These are phyloP conservation scores for Paratinospora sagittata DNA, from an alignment of 164 flowering plant genomes.

Conservation along the genomic window DNA sequence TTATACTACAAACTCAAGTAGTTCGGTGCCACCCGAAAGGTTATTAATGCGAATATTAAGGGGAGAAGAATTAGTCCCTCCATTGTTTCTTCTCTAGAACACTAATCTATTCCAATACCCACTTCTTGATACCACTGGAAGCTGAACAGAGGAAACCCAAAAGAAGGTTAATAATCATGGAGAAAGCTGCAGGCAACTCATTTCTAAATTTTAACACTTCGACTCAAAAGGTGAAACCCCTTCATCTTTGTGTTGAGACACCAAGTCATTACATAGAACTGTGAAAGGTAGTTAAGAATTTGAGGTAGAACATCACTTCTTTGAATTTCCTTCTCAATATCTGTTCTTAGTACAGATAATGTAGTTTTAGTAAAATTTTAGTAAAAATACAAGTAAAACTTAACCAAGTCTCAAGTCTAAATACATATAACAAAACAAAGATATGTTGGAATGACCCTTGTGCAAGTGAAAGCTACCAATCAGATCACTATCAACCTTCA, in stretches of 20 bases:
- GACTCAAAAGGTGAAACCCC: no score
- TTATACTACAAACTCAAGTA: constrained; percentile 31
- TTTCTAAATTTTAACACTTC: no score
- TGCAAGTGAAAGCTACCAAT: constrained; percentile 38
- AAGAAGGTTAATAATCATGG: neutral
- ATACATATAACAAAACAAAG: neutral
- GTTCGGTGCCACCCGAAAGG: constrained; percentile 37
- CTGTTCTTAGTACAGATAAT: neutral
- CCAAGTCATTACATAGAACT: no score
- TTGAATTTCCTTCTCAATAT: no score
- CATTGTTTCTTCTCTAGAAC: constrained; percentile 21
- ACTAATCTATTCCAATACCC: constrained; percentile 32
- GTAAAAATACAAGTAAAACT: no score
- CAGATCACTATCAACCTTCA: constrained; percentile 31
- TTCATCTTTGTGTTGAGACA: no score
- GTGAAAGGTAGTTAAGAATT: no score
- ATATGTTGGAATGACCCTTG: constrained; percentile 26
- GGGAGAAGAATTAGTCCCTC: constrained; percentile 9
- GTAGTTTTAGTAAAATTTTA: no score
- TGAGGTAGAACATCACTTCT: no score
- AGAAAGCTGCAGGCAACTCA: no score
- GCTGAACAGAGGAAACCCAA: constrained; percentile 20
- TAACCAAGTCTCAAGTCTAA: no score
- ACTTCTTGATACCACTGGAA: constrained; percentile 42
- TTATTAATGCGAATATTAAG: constrained; percentile 22